Conservation (phyloP, 2,329 filamentous ascomycete genomes). For the Ceratocystis diversiconidia region DNA sequence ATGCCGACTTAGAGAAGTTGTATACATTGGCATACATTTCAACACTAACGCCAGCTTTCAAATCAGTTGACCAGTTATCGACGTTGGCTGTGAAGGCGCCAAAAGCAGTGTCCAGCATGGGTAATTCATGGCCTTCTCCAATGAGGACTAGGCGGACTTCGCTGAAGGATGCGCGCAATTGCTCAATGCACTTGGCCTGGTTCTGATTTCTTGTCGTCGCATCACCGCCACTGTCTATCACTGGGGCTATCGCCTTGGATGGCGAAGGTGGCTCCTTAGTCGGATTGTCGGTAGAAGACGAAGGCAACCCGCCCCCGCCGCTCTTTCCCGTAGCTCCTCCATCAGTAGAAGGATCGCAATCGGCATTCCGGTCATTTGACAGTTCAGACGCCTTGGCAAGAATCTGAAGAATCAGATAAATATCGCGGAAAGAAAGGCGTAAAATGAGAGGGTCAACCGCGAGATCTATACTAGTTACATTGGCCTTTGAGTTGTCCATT, state of each 20-base stretch:
- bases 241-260: neutral
- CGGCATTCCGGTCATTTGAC: conserved; percentile 41
- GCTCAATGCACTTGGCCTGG: conserved; percentile 41
- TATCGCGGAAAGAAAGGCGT: conserved; percentile 81
- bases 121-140: conserved; percentile 88
- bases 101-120: conserved; percentile 83
- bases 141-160: conserved; percentile 88
- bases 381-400: conserved; percentile 81
- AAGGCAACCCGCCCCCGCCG: neutral
- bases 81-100: conserved; percentile 78
- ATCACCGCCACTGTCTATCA: neutral
- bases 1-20: conserved; percentile 97
- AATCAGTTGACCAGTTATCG: conserved; percentile 76
- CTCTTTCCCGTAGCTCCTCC: neutral
- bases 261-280: neutral
- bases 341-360: neutral
- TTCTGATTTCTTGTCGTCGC: neutral
- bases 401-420: conserved; percentile 85
- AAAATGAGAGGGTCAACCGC: conserved; percentile 86
- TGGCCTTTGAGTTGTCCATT: conserved; percentile 54
- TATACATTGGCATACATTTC: conserved; percentile 94
- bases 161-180: conserved; percentile 72
- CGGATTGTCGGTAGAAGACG: neutral
- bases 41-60: conserved; percentile 79
- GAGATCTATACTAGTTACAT: conserved; percentile 64